A percentile compares a stretch with the other conserved stretches of the same genome.
Conservation (phyloP, 2,329 filamentous ascomycete species). For the Didymella segeticola region DNA sequence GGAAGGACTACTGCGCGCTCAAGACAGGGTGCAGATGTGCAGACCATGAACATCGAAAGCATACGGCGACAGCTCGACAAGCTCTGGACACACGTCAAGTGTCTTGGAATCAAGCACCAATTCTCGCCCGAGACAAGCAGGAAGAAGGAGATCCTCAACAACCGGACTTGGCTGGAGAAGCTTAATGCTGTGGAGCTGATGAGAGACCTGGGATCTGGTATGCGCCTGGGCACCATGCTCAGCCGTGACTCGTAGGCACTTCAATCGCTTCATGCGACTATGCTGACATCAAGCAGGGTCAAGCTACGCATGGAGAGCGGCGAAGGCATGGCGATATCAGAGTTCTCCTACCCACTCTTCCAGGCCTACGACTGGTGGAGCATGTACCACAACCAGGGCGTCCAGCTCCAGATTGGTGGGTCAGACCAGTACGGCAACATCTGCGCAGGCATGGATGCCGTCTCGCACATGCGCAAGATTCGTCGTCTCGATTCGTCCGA, state of each 20-base stretch:
- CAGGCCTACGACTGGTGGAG: conserved; percentile 98
- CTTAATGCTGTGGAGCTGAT: conserved; percentile 77
- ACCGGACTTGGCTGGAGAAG: conserved; percentile 81
- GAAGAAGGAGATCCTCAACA: conserved; percentile 75
- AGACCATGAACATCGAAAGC: conserved; percentile 69
- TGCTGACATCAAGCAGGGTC: conserved; percentile 59
- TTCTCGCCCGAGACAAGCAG: conserved; percentile 70
- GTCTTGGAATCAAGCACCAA: conserved; percentile 69
- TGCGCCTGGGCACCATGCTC: conserved; percentile 86
- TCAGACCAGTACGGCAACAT: conserved; percentile 98
- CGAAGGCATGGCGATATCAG: conserved; percentile 91
- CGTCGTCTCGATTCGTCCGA: conserved; percentile 18
- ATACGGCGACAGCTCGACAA: conserved; percentile 74
- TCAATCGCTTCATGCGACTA: too few species aligned
- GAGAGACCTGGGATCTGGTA: conserved; percentile 72
- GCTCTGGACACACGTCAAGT: conserved; percentile 77
- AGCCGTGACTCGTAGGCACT: conserved; percentile 79
- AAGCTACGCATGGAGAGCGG: conserved; percentile 83
- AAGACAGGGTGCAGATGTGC: conserved; percentile 58
- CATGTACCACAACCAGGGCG: conserved; percentile 71
- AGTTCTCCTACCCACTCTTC: conserved; percentile 91
- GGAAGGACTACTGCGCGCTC: conserved; percentile 69
- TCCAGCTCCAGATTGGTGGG: conserved; percentile 90
- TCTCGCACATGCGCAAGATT: conserved; percentile 72
- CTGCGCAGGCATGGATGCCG: conserved; percentile 82